Percentiles rank a stretch among this genome's conserved stretches.
phyloP scores from a whole-genome alignment of 2,329 filamentous ascomycete species.

The Penicillium sp. region DNA sequence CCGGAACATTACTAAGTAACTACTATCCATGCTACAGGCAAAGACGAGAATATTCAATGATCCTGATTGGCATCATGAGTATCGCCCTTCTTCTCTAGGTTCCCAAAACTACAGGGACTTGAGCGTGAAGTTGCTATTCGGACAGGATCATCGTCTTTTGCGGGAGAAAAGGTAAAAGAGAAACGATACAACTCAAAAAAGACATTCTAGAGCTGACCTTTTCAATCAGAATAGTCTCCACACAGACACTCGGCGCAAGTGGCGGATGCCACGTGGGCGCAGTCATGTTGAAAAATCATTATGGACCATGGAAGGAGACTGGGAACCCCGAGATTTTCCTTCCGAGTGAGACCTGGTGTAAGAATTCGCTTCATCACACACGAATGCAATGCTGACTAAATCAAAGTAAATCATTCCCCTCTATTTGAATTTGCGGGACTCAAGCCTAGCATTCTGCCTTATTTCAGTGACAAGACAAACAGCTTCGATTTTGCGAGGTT shows the following conservation, averaged over 20 bases:
- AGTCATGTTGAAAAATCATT: conserved; percentile 8
- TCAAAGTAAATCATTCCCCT: conserved; percentile 12
- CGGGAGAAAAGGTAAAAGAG: conserved; percentile 9
- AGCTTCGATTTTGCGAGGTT: conserved; percentile 10
- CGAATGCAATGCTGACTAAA: neutral
- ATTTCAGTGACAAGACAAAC: conserved; percentile 13
- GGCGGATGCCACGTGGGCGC: conserved; percentile 15
- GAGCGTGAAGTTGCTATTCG: conserved; percentile 11
- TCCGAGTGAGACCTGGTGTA: conserved; percentile 13
- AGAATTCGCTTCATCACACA: neutral
- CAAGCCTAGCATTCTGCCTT: conserved; percentile 11
- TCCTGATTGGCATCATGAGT: conserved; percentile 17
- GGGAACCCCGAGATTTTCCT: conserved; percentile 13
- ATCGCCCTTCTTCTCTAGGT: conserved; percentile 10
- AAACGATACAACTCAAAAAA: neutral
- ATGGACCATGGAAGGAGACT: conserved; percentile 14
- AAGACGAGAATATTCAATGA: conserved; percentile 14
- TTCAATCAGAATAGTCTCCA: conserved; percentile 5
- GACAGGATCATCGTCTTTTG: conserved; percentile 13
- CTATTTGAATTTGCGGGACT: conserved; percentile 11
- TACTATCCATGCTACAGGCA: neutral
- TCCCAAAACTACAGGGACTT: conserved; percentile 10
- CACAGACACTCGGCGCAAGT: conserved; percentile 15
- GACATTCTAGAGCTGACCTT: neutral
- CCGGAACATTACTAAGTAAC: neutral